Conservation (phyloP, 768 basidiomycete genomes). For the Piloderma croceum region DNA sequence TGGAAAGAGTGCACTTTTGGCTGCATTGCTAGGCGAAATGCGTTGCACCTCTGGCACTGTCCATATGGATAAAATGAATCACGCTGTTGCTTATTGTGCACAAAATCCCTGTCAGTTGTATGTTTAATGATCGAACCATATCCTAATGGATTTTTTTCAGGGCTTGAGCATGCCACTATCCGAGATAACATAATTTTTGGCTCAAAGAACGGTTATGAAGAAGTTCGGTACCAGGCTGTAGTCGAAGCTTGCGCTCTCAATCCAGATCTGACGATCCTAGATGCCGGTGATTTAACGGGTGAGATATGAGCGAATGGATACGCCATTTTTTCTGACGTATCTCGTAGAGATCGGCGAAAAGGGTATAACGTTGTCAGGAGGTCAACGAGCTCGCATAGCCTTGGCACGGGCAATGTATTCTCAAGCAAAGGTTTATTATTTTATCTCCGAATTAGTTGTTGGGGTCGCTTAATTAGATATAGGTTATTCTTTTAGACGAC, state of each 20-base stretch:
- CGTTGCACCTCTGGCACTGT: conserved; percentile 49
- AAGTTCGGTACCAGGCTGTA: conserved; percentile 58
- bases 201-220: conserved; percentile 50
- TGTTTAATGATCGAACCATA: background rate
- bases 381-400: conserved; percentile 68
- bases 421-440: conserved; percentile 41
- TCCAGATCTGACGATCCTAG: conserved; percentile 67
- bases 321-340: background rate
- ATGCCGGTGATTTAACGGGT: conserved; percentile 77
- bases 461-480: background rate
- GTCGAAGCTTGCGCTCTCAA: conserved; percentile 70
- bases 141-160: conserved; percentile 30
- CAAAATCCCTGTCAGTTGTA: conserved; percentile 53
- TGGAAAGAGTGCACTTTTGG: conserved; percentile 62
- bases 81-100: conserved; percentile 63
- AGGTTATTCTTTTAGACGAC: conserved; percentile 66
- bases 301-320: conserved; percentile 1
- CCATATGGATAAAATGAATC: conserved; percentile 48
- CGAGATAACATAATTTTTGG: conserved; percentile 79
- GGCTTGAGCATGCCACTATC: conserved; percentile 79
- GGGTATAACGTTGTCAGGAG: conserved; percentile 45
- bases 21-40: conserved; percentile 68
- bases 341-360: conserved; percentile 70
- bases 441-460: background rate
- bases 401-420: conserved; percentile 81